Conservation (phyloP, 1,284 basidiomycete species). For the Anthracocystis panici-leucophaei region DNA sequence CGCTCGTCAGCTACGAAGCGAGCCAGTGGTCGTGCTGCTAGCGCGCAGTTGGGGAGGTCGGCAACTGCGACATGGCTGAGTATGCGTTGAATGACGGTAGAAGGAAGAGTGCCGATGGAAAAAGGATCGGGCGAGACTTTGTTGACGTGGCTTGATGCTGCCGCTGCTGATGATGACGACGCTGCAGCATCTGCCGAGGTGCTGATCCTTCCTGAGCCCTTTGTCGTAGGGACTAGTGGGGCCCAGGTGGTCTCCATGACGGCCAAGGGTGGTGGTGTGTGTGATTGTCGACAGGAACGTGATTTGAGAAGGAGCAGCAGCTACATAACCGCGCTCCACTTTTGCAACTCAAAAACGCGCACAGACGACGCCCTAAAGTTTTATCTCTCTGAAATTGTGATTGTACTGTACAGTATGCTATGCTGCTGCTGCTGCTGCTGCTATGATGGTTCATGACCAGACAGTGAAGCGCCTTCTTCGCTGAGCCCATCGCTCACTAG, state of each 20-base stretch:
- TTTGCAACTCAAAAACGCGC: constrained; percentile 10
- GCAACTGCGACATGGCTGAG: constrained; percentile 43
- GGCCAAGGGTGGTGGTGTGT: neutral
- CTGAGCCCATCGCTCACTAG: constrained; percentile 27
- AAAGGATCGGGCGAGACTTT: constrained; percentile 46
- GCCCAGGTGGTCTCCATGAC: constrained; percentile 50
- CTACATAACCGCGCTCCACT: constrained; percentile 2
- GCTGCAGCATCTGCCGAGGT: constrained; percentile 10
- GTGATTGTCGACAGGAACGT: neutral
- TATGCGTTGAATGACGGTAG: constrained; percentile 45
- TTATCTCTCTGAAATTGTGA: neutral
- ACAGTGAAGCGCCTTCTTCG: constrained; percentile 27
- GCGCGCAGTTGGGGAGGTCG: constrained; percentile 46
- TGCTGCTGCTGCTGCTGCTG: constrained; percentile 4
- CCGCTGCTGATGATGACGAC: neutral
- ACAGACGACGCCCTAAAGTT: neutral
- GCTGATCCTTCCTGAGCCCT: constrained; percentile 21
- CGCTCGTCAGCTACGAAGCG: constrained; percentile 56
- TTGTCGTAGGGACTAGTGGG: constrained; percentile 44
- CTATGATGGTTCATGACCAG: constrained; percentile 31
- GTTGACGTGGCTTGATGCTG: constrained; percentile 19
- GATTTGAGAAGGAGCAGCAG: neutral
- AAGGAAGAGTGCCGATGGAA: constrained; percentile 41
- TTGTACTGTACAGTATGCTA: constrained; percentile 1
- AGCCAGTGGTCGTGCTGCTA: constrained; percentile 43